These are phyloP conservation scores for Teratosphaeria pseudoeucalypti DNA, from an alignment of 2,329 filamentous ascomycete genomes.

Conservation along the genomic window DNA sequence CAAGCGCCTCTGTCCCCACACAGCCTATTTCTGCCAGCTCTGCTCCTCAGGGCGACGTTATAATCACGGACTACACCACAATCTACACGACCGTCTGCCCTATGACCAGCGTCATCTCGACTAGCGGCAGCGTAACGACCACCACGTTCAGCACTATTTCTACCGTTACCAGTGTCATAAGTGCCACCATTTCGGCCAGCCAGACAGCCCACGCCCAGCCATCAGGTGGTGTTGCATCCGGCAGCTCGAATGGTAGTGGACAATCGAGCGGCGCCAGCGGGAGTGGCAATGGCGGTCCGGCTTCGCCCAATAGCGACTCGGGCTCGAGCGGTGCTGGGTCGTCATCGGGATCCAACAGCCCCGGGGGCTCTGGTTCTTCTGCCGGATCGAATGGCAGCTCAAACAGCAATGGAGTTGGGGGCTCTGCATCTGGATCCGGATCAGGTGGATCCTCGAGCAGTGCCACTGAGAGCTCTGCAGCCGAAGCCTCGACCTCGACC, in stretches of 20 bases:
- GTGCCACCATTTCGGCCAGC: background rate
- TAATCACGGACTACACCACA: background rate
- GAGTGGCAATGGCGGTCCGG: background rate
- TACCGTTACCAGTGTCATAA: background rate
- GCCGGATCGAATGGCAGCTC: background rate
- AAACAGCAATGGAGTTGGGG: background rate
- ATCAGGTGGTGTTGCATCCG: background rate
- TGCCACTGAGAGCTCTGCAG: background rate
- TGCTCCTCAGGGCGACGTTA: background rate
- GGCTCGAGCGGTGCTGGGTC: background rate
- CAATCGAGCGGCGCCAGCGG: background rate
- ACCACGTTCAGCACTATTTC: conserved; percentile 1
- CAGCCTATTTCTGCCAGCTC: background rate
- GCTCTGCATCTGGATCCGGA: background rate
- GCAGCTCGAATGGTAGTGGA: background rate
- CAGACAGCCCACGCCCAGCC: background rate
- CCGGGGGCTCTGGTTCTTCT: background rate
- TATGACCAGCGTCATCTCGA: background rate
- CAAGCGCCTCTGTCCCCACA: background rate
- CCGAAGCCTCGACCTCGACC: background rate
- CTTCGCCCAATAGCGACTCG: background rate
- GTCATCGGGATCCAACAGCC: background rate
- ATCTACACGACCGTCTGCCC: conserved; percentile 2
- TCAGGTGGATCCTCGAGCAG: background rate
- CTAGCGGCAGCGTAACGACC: background rate